Percentiles rank a stretch among this genome's conserved stretches.
These are phyloP conservation scores for Tylopilus sp. DNA, from an alignment of 1,284 basidiomycete genomes.

Conservation along the genomic window DNA sequence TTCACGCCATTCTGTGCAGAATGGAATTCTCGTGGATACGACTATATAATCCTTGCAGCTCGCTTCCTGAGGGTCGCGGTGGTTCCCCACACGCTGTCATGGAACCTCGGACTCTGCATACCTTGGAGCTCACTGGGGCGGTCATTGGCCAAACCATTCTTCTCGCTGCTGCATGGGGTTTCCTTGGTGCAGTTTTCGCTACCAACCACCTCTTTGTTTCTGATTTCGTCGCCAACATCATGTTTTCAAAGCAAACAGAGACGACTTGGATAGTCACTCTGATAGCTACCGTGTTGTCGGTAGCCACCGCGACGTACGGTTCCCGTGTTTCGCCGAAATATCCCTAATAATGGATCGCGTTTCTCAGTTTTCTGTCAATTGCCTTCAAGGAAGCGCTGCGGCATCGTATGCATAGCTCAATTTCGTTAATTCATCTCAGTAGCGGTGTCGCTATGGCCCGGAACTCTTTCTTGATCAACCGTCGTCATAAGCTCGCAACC, in stretches of 20 bases:
- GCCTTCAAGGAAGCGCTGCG: slow-evolving; percentile 15
- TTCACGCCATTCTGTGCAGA: not conserved
- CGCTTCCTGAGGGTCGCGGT: not conserved
- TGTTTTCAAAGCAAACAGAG: slow-evolving; percentile 1
- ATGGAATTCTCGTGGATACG: not conserved
- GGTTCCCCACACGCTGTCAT: not conserved
- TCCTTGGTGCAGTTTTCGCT: slow-evolving; percentile 4
- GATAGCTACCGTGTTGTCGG: slow-evolving; percentile 11
- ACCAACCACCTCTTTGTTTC: not conserved
- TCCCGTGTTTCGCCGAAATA: not conserved
- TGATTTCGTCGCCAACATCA: slow-evolving; percentile 2
- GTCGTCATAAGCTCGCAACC: slow-evolving; percentile 1
- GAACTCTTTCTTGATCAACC: slow-evolving; percentile 4
- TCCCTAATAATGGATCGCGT: not conserved
- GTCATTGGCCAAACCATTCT: slow-evolving; percentile 6
- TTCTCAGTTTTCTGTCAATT: slow-evolving; percentile 7
- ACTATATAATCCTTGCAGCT: not conserved
- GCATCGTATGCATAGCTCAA: slow-evolving; percentile 16
- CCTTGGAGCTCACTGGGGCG: not conserved
- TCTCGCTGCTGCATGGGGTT: slow-evolving; percentile 13
- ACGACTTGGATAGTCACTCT: slow-evolving; percentile 11
- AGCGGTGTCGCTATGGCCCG: slow-evolving; percentile 11
- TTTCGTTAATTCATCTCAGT: slow-evolving; percentile 11
- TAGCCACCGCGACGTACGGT: slow-evolving; percentile 7
- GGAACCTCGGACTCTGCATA: not conserved